Base-by-base conservation (phyloP, 1,139 yeast genomes). In the Saccharomyces pastorianus region DNA sequence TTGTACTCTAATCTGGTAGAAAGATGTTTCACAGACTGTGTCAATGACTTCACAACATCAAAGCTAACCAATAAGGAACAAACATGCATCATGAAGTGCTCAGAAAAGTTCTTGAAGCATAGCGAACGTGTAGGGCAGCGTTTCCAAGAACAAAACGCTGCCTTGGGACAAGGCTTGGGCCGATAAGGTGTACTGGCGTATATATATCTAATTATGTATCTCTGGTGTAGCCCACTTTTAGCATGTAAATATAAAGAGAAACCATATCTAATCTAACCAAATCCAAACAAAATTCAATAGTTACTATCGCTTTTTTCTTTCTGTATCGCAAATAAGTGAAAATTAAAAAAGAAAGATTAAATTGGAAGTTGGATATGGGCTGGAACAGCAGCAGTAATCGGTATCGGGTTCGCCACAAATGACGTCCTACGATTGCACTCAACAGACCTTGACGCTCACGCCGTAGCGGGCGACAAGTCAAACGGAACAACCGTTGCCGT, bases 121-220 rank as follows among this genome's bases (percentile, higher is more conserved):
- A 85, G 95, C 73, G 99, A 93, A 77, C 85, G 99, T 73, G 96
- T 95, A 56, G 99, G 99, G 51, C 95, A 88, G 74, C 85, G 99
- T 76, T 93, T 93, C 90, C 98, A 93, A 75, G 99, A 93, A 71
- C 97, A 91, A 75, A 93, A 91, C 64, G 82, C 81, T 56, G 71
- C 77, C 47, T 65, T 79, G 69, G 76, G 78, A 66, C 78, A 78
- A 65, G 76, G 73, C 62, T 69, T 76, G 72, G 74, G 52, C 9
- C 52, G 52, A 26, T 50, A 34, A 31, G 20, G 23, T 20, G 25
- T 38, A 17, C 25, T 38, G 44, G 25, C 25, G 44, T 38, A 20
- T 38, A 38, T 38, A 38, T 14, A 32, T 11, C 6, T 14, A 32
- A 6, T 11, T 32, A 38, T 38, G 20, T 38, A 38, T 17, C 25